These are phyloP conservation scores for Gossypium ekmanianum DNA, from an alignment of 345 rosid genomes.

Conservation along the genomic window DNA sequence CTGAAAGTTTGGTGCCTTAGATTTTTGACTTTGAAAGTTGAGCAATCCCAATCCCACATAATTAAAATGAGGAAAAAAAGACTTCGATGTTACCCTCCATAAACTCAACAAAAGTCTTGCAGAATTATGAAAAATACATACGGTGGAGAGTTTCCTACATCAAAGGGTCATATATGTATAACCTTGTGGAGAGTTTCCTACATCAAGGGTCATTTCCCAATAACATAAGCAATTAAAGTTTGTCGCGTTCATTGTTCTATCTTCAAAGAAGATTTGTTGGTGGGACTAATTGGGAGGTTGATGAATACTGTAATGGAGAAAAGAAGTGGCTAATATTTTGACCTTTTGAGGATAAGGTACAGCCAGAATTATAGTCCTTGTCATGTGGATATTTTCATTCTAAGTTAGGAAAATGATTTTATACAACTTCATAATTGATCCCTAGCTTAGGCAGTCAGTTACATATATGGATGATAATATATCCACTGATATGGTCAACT, in stretches of 20 bases:
- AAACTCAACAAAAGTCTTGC: neutral
- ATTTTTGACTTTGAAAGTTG: neutral
- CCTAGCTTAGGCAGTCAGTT: slow-evolving; percentile 11
- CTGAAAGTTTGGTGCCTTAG: neutral
- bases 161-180: neutral
- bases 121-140: neutral
- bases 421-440: slow-evolving; percentile 21
- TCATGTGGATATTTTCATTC: slow-evolving; percentile 16
- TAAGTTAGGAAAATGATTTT: slow-evolving; percentile 12
- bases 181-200: neutral
- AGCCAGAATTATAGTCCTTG: slow-evolving; percentile 27
- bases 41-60: neutral
- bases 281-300: slow-evolving; percentile 31
- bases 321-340: slow-evolving; percentile 23
- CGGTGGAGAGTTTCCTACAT: neutral
- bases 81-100: neutral
- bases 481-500: neutral
- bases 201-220: neutral
- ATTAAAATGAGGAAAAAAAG: neutral
- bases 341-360: slow-evolving; percentile 41
- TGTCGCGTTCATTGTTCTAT: neutral
- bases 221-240: neutral
- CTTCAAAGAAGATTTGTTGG: slow-evolving; percentile 17
- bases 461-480: neutral
- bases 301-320: slow-evolving; percentile 35